These are phyloP conservation scores for Scheffersomyces cryptocercus DNA, from an alignment of 1,139 yeast species.

Conservation along the genomic window DNA sequence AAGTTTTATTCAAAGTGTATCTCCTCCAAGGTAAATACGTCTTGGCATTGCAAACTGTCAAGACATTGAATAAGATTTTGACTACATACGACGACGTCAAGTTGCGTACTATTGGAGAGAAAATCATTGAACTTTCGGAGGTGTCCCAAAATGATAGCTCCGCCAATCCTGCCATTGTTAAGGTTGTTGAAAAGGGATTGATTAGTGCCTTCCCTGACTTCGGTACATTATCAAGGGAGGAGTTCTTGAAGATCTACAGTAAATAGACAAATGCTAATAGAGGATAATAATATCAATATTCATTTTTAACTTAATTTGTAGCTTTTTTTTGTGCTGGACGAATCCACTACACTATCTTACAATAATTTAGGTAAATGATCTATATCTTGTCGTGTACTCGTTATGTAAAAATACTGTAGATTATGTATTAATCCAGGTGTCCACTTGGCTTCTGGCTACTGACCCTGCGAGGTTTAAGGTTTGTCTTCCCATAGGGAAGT, in stretches of 20 bases:
- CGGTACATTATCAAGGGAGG: conserved; percentile 7
- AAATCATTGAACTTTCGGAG: conserved; percentile 26
- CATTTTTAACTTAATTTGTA: not conserved
- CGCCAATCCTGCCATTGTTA: conserved; percentile 44
- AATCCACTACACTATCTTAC: not conserved
- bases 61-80: conserved; percentile 34
- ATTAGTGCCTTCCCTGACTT: conserved; percentile 35
- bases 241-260: conserved; percentile 11
- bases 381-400: not conserved
- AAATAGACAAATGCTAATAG: conserved; percentile 4
- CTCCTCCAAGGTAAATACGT: conserved; percentile 45
- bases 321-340: not conserved
- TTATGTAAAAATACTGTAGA: not conserved
- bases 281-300: not conserved
- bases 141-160: conserved; percentile 25
- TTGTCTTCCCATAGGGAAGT: conserved; percentile 62
- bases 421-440: conserved; percentile 54
- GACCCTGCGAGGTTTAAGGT: conserved; percentile 54
- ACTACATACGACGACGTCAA: conserved; percentile 14
- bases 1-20: conserved; percentile 40
- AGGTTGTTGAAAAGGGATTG: conserved; percentile 48
- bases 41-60: conserved; percentile 47
- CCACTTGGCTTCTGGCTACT: conserved; percentile 60
- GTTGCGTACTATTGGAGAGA: conserved; percentile 22
- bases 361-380: not conserved